These are phyloP conservation scores for Solanum bukasovii DNA, from an alignment of 257 asterid species.

Conservation along the genomic window DNA sequence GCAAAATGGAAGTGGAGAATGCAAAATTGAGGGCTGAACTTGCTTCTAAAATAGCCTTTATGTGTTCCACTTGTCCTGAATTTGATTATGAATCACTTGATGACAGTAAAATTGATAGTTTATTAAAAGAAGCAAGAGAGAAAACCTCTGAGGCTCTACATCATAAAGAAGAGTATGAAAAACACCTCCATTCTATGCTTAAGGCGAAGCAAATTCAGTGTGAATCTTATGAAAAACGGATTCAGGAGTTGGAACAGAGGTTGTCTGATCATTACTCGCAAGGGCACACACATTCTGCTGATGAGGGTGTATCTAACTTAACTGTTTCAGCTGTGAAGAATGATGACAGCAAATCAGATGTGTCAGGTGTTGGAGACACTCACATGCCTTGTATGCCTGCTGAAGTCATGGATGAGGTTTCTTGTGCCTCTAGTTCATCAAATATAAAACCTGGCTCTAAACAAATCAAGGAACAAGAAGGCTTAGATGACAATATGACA, in stretches of 20 bases:
- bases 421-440: conserved; percentile 45
- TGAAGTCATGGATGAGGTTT: conserved; percentile 49
- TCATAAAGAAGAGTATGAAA: conserved; percentile 66
- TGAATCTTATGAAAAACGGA: conserved; percentile 85
- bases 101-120: conserved; percentile 45
- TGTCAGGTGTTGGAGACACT: conserved; percentile 40
- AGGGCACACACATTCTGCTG: conserved; percentile 30
- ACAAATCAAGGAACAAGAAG: conserved; percentile 49
- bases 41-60: conserved; percentile 84
- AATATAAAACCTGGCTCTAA: conserved; percentile 38
- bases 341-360: conserved; percentile 51
- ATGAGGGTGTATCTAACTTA: conserved; percentile 30
- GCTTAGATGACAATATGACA: conserved; percentile 65
- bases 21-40: conserved; percentile 94
- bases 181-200: conserved; percentile 66
- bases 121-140: conserved; percentile 56
- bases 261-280: conserved; percentile 61
- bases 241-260: conserved; percentile 82
- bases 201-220: conserved; percentile 72
- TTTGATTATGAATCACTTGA: conserved; percentile 59
- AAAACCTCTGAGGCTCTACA: conserved; percentile 81
- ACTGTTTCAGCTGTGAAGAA: conserved; percentile 33
- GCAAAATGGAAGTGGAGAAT: conserved; percentile 94
- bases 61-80: conserved; percentile 60
- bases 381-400: conserved; percentile 20